Percentiles rank a stretch among this genome's conserved stretches.
These are phyloP conservation scores for Colletotrichum viniferum DNA, from an alignment of 2,329 filamentous ascomycete species.

Conservation along the genomic window DNA sequence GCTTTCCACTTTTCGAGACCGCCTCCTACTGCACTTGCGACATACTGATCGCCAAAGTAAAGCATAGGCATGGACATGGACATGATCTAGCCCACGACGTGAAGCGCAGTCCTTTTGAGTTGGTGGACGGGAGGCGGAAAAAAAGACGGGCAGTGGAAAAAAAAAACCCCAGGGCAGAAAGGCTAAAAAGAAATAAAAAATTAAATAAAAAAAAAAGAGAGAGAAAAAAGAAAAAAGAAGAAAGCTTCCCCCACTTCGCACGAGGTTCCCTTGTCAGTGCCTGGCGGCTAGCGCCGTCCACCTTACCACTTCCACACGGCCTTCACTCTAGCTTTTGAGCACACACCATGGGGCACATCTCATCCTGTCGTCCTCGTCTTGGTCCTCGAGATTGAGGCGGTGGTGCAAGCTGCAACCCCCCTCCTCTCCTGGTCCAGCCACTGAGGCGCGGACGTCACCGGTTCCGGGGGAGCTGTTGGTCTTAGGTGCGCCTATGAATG, in stretches of 20 bases:
- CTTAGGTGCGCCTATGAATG: background rate
- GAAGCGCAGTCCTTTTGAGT: background rate
- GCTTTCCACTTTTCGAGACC: background rate
- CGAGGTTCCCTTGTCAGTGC: conserved; percentile 19
- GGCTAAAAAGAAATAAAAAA: background rate
- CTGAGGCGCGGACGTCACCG: conserved; percentile 1
- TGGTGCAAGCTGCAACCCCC: background rate
- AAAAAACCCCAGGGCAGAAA: background rate
- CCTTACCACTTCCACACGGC: background rate
- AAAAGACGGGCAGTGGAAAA: background rate
- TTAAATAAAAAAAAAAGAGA: background rate
- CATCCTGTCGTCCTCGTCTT: background rate
- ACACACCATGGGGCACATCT: background rate
- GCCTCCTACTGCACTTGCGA: background rate
- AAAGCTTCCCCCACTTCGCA: conserved; percentile 2
- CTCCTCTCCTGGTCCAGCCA: background rate
- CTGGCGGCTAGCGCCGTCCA: background rate
- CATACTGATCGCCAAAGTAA: background rate
- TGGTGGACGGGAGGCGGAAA: background rate
- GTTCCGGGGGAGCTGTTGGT: background rate
- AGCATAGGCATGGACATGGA: background rate
- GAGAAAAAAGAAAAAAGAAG: background rate
- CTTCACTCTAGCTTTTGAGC: background rate
- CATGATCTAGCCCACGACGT: background rate
- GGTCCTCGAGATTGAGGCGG: background rate